These are phyloP conservation scores for Metarhizium robertsii DNA, from an alignment of 2,329 filamentous ascomycete species.

Conservation along the genomic window DNA sequence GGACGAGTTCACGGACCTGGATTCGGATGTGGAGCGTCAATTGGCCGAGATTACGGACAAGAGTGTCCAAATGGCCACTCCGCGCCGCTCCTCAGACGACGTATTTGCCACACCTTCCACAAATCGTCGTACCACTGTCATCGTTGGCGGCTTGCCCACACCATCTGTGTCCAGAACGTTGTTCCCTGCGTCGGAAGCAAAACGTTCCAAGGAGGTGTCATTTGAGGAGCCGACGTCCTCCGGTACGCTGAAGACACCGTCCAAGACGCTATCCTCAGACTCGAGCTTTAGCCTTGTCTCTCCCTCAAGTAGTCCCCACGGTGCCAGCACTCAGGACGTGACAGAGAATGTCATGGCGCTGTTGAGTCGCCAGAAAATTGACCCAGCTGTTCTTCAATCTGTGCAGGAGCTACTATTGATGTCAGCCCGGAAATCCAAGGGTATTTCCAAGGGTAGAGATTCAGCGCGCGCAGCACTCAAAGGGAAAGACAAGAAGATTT, in stretches of 20 bases:
- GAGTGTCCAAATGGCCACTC: constrained; percentile 19
- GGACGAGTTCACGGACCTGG: constrained; percentile 19
- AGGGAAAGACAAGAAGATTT: constrained; percentile 44
- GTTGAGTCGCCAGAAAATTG: constrained; percentile 33
- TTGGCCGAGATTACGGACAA: constrained; percentile 26
- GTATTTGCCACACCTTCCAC: constrained; percentile 18
- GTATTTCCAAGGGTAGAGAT: constrained; percentile 56
- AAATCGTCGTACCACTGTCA: constrained; percentile 12
- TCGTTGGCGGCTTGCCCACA: constrained; percentile 18
- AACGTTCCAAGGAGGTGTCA: constrained; percentile 23
- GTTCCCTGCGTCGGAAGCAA: constrained; percentile 20
- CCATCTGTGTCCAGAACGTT: constrained; percentile 27
- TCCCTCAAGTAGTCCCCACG: constrained; percentile 10
- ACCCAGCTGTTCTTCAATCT: constrained; percentile 22
- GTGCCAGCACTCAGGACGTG: constrained; percentile 21
- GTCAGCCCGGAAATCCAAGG: constrained; percentile 49
- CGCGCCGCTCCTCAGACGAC: constrained; percentile 3
- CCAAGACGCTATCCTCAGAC: neutral
- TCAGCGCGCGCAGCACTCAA: constrained; percentile 52
- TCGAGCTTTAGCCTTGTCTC: neutral
- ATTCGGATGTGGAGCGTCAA: constrained; percentile 29
- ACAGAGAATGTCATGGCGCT: constrained; percentile 39
- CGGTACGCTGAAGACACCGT: neutral
- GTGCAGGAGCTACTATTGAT: constrained; percentile 39
- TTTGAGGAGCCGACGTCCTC: constrained; percentile 16